Conservation (phyloP, 176 grass and related monocot species). For the Tuctoria greenei region DNA sequence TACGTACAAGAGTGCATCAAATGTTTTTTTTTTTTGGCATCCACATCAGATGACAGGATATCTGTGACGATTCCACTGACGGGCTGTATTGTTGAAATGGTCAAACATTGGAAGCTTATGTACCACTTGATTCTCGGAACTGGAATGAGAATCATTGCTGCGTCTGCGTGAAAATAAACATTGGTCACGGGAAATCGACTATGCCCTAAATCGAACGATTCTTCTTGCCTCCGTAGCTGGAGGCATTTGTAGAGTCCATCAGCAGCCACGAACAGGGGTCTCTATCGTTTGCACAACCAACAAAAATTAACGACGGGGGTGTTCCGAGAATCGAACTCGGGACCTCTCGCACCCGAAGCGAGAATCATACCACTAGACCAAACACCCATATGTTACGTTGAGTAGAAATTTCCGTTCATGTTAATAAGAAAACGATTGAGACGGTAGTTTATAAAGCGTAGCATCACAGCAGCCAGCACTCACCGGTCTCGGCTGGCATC, state of each 20-base stretch:
- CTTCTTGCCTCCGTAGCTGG: too few species aligned
- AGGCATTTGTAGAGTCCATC: background rate
- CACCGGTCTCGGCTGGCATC: too few species aligned
- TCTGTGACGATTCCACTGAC: background rate
- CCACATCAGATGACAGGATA: background rate
- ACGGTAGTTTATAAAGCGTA: too few species aligned
- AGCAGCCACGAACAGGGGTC: background rate
- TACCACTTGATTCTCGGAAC: background rate
- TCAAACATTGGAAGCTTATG: background rate
- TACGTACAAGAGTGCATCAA: background rate
- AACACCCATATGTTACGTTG: too few species aligned
- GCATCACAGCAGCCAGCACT: too few species aligned
- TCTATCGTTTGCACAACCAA: too few species aligned
- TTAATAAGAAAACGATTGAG: too few species aligned
- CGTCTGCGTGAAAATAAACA: constrained; percentile 30
- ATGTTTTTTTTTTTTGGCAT: background rate
- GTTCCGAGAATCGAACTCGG: constrained; percentile 96
- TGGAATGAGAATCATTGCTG: background rate
- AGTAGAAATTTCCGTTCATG: too few species aligned
- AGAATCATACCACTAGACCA: constrained; percentile 99
- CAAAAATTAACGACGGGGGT: background rate
- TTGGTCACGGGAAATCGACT: constrained; percentile 3
- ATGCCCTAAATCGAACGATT: background rate
- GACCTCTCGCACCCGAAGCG: constrained; percentile 93
- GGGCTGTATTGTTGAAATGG: background rate